phyloP scores from a whole-genome alignment of 225 moss, liverwort and hornwort species.

The Takakia lepidozioides region DNA sequence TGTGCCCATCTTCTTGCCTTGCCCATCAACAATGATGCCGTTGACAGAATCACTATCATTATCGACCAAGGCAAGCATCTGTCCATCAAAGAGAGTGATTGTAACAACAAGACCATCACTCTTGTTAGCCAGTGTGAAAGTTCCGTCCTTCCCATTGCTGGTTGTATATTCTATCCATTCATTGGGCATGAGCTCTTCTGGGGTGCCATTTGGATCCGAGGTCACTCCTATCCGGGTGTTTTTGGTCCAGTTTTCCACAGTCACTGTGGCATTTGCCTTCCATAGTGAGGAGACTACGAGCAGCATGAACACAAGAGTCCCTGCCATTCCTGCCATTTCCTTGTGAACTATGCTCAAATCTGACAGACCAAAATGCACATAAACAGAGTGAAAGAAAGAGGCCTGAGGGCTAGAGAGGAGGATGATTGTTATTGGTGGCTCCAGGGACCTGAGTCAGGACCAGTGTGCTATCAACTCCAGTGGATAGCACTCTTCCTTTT shows the following conservation, averaged over 20 bases:
- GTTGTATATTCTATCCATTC: constrained; percentile 35
- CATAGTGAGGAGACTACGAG: too few relatives aligned
- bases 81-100: constrained; percentile 14
- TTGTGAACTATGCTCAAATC: too few relatives aligned
- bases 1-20: constrained; percentile 16
- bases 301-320: too few relatives aligned
- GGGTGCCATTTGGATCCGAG: constrained; percentile 12
- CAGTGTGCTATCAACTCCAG: too few relatives aligned
- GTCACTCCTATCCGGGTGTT: constrained; percentile 9
- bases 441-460: too few relatives aligned
- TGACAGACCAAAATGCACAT: too few relatives aligned
- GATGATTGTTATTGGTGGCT: too few relatives aligned
- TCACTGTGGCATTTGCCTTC: constrained; percentile 13
- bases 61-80: constrained; percentile 27
- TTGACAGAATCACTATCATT: constrained; percentile 17
- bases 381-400: too few relatives aligned
- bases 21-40: constrained; percentile 23
- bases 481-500: too few relatives aligned
- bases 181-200: constrained; percentile 14
- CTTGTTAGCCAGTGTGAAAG: constrained; percentile 25
- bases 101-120: constrained; percentile 27
- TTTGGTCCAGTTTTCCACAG: constrained; percentile 31
- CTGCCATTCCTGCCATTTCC: too few relatives aligned
- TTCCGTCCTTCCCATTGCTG: constrained; percentile 17
- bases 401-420: too few relatives aligned